Percentiles rank a stretch among this genome's conserved stretches.
These are phyloP conservation scores for Panicum hallii DNA, from an alignment of 202 grass and related monocot species.

Conservation along the genomic window DNA sequence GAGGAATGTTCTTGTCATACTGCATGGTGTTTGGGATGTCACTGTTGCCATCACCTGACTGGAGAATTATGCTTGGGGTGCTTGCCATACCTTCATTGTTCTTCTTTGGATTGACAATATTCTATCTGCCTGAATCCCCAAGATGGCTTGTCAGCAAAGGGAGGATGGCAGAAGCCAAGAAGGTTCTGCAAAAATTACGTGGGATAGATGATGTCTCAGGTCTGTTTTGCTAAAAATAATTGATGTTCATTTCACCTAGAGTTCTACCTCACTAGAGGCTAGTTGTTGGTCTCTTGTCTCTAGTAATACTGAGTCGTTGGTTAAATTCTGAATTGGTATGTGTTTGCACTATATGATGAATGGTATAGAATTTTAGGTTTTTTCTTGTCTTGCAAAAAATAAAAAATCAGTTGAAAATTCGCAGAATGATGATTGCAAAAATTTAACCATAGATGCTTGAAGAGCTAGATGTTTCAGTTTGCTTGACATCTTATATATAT, in stretches of 20 bases:
- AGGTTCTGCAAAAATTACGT: constrained; percentile 72
- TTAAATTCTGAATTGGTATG: constrained; percentile 11
- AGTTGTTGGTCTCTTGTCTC: background rate
- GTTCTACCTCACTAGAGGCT: background rate
- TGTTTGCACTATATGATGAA: background rate
- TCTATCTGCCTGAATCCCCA: constrained; percentile 84
- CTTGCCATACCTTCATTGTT: constrained; percentile 72
- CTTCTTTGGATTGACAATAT: constrained; percentile 72
- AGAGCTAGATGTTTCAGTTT: background rate
- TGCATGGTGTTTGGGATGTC: constrained; percentile 96
- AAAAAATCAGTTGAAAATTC: background rate
- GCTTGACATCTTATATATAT: background rate
- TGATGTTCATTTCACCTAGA: background rate
- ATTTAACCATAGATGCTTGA: background rate
- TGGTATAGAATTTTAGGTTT: background rate
- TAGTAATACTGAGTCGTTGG: background rate
- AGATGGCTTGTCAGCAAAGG: constrained; percentile 96
- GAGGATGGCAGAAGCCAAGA: constrained; percentile 78
- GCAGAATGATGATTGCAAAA: background rate
- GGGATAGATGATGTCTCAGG: constrained; percentile 87
- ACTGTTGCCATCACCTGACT: constrained; percentile 61
- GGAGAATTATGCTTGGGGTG: constrained; percentile 92
- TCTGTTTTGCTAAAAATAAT: constrained; percentile 40
- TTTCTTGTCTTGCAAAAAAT: background rate
- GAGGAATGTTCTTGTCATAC: constrained; percentile 89